These are phyloP conservation scores for Piloderma croceum DNA, from an alignment of 768 basidiomycete species.

Conservation along the genomic window DNA sequence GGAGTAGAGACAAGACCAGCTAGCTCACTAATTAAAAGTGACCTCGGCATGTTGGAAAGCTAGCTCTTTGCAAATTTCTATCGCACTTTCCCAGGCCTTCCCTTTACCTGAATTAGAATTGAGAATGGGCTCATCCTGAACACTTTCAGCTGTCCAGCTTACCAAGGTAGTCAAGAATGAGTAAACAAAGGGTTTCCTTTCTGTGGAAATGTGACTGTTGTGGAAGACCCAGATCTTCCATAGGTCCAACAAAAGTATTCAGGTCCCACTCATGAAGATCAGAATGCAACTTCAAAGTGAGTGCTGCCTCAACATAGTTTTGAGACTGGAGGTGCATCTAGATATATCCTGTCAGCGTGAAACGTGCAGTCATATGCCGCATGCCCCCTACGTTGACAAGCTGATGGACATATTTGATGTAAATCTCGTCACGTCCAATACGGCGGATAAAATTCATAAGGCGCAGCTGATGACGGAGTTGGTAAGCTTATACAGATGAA, in stretches of 20 bases:
- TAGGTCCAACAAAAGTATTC: conserved; percentile 72
- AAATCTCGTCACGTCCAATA: conserved; percentile 89
- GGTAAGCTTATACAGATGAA: conserved; percentile 4
- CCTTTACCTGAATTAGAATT: conserved; percentile 63
- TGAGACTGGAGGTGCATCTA: conserved; percentile 86
- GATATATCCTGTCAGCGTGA: conserved; percentile 1
- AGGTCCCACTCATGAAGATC: conserved; percentile 91
- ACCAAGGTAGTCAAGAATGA: conserved; percentile 95
- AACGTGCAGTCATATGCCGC: not conserved
- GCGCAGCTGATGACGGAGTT: conserved; percentile 49
- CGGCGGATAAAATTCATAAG: conserved; percentile 92
- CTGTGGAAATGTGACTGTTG: conserved; percentile 92
- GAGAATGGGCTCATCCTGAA: conserved; percentile 5
- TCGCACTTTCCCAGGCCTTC: conserved; percentile 94
- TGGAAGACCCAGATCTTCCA: conserved; percentile 86
- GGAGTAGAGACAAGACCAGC: not conserved
- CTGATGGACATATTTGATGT: conserved; percentile 94
- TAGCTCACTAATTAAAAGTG: conserved; percentile 82
- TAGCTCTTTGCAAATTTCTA: conserved; percentile 90
- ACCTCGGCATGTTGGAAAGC: conserved; percentile 82
- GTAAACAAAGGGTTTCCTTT: conserved; percentile 85
- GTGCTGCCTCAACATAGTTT: conserved; percentile 88
- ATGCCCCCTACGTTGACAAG: conserved; percentile 84
- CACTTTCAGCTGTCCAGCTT: conserved; percentile 13
- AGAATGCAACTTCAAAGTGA: conserved; percentile 90